Percentiles rank a stretch among this genome's conserved stretches.
Conservation (phyloP, 148 eudicot genomes). For the Diospyros kaki region DNA sequence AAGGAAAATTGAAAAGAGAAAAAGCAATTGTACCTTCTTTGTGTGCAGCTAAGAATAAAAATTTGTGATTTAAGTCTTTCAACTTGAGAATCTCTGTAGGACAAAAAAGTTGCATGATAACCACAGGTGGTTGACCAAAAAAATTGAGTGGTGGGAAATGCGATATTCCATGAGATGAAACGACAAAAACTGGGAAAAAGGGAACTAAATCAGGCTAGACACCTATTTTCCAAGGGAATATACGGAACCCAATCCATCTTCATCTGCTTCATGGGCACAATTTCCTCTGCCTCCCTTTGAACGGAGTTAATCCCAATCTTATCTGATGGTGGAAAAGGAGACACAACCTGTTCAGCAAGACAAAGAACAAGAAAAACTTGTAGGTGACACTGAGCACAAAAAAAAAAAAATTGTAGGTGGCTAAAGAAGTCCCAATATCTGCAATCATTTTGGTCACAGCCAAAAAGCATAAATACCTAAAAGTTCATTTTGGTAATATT, state of each 20-base stretch:
- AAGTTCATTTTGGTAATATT: too few species aligned
- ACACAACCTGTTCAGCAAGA: constrained; percentile 54
- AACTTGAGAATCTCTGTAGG: constrained; percentile 58
- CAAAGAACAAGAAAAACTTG: background rate
- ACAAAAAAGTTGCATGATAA: constrained; percentile 2
- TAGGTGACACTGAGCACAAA: too few species aligned
- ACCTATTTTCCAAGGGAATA: constrained; percentile 79
- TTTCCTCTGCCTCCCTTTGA: constrained; percentile 93
- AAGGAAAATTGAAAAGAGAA: background rate
- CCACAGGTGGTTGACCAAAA: constrained; percentile 1
- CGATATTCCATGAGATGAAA: background rate
- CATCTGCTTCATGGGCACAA: constrained; percentile 92
- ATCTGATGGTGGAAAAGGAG: constrained; percentile 95
- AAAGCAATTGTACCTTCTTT: constrained; percentile 56
- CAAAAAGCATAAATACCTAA: background rate
- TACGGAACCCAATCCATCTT: constrained; percentile 99
- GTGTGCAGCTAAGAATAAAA: constrained; percentile 75
- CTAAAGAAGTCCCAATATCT: too few species aligned
- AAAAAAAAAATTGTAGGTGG: background rate
- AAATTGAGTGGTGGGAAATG: background rate
- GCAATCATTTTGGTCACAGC: too few species aligned
- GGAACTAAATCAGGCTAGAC: background rate
- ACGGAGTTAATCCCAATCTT: constrained; percentile 95
- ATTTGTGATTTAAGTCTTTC: constrained; percentile 80
- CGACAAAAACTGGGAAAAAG: background rate